Evolutionary conservation across 192 early-diverging fungal species (phyloP).

Genomic region (Piromyces finnis): DNA sequence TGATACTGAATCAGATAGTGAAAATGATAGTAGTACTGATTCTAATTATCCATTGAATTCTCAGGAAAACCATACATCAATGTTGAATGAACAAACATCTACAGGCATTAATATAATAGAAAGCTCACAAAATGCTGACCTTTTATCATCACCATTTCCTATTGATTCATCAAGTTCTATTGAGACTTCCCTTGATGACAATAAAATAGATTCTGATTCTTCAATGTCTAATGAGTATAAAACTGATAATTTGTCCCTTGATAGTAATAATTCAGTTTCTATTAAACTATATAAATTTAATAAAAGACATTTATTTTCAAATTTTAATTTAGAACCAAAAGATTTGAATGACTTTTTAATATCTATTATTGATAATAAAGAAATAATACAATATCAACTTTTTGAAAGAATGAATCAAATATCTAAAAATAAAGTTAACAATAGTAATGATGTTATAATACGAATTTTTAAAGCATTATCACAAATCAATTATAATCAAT

Average conservation of each 20-base stretch:
- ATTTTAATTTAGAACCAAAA: not conserved
- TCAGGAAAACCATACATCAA: not conserved
- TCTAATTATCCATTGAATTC: not conserved
- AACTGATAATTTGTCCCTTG: not conserved
- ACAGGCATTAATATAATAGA: not conserved
- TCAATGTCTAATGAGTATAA: not conserved
- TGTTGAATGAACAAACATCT: not conserved
- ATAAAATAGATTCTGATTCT: not conserved
- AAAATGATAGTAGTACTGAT: not conserved
- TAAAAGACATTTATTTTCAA: not conserved
- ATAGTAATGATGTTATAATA: not conserved
- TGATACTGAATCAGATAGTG: not conserved
- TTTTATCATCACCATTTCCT: not conserved
- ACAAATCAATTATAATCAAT: not conserved
- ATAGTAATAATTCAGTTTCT: not conserved
- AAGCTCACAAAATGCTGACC: not conserved
- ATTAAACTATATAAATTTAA: not conserved
- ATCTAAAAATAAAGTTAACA: not conserved
- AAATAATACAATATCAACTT: not conserved
- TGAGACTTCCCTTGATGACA: not conserved
- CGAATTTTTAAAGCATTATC: not conserved
- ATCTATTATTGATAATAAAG: not conserved
- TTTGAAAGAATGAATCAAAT: not conserved
- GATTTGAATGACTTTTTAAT: not conserved
- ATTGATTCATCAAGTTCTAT: not conserved